phyloP scores from a whole-genome alignment of 2,329 filamentous ascomycete species.

The Exophiala aquamarina region DNA sequence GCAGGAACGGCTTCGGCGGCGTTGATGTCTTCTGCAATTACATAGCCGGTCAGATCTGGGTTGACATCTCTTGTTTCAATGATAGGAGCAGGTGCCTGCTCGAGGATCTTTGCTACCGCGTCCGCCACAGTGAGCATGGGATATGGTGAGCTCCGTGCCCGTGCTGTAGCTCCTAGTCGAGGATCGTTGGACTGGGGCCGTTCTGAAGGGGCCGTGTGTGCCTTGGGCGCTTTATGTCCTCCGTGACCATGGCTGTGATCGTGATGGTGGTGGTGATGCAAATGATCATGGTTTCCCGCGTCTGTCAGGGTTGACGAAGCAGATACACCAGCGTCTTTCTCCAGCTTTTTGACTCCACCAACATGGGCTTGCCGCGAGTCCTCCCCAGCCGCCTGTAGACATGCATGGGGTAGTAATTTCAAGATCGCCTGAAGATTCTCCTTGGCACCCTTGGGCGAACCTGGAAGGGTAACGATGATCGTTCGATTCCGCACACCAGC shows the following conservation, averaged over 20 bases:
- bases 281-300: conserved; percentile 15
- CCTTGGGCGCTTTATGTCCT: conserved; percentile 62
- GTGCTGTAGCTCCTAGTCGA: conserved; percentile 60
- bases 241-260: conserved; percentile 57
- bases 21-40: conserved; percentile 79
- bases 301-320: conserved; percentile 14
- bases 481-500: conserved; percentile 81
- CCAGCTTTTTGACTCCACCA: conserved; percentile 79
- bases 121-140: conserved; percentile 86
- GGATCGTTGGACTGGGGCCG: conserved; percentile 59
- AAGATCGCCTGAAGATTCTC: conserved; percentile 90
- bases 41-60: conserved; percentile 65
- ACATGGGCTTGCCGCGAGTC: conserved; percentile 77
- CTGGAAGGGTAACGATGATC: conserved; percentile 84
- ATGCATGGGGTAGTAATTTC: conserved; percentile 93
- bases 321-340: conserved; percentile 72
- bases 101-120: conserved; percentile 70
- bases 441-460: conserved; percentile 90
- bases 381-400: conserved; percentile 78
- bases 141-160: conserved; percentile 84
- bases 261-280: conserved; percentile 34
- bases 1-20: conserved; percentile 84
- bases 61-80: conserved; percentile 62
- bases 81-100: conserved; percentile 67
- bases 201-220: conserved; percentile 69